Percentiles rank a stretch among this genome's conserved stretches.
Evolutionary conservation across 2,329 filamentous ascomycete genomes (phyloP).

Genomic region (Cucurbitaria berberidis): DNA sequence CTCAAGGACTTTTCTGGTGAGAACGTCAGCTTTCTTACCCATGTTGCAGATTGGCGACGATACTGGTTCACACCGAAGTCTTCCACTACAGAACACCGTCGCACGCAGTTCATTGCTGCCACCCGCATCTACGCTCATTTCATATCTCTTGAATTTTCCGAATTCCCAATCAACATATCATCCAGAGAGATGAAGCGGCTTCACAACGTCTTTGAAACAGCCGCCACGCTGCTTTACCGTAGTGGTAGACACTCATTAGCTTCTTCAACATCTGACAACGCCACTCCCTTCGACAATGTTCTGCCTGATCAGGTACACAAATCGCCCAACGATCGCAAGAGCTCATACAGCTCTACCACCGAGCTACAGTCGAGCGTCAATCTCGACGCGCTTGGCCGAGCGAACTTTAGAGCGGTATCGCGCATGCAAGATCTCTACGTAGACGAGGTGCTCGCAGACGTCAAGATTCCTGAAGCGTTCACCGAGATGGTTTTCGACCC

Average conservation of each 20-base stretch:
- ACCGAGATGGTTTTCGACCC: conserved; percentile 36
- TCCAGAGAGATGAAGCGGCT: conserved; percentile 37
- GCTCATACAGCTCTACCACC: conserved; percentile 20
- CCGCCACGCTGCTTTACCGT: conserved; percentile 29
- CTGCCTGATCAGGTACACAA: conserved; percentile 12
- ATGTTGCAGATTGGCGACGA: conserved; percentile 42
- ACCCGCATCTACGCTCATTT: conserved; percentile 43
- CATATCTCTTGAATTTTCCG: conserved; percentile 41
- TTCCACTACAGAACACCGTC: conserved; percentile 29
- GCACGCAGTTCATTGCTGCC: conserved; percentile 37
- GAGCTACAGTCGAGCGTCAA: conserved; percentile 24
- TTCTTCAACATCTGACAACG: conserved; percentile 25
- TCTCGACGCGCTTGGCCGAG: conserved; percentile 35
- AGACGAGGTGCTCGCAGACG: conserved; percentile 22
- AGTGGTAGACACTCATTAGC: conserved; percentile 22
- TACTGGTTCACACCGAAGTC: conserved; percentile 34
- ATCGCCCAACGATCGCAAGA: conserved; percentile 20
- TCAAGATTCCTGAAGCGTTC: conserved; percentile 35
- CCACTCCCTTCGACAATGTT: conserved; percentile 38
- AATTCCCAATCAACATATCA: conserved; percentile 46
- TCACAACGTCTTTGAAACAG: conserved; percentile 31
- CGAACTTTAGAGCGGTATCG: conserved; percentile 36
- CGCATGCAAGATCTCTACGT: conserved; percentile 24
- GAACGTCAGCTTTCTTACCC: conserved; percentile 45
- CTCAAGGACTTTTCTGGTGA: conserved; percentile 46